Evolutionary conservation across 2,329 filamentous ascomycete species (phyloP).

Genomic region (Meredithiella fracta): DNA sequence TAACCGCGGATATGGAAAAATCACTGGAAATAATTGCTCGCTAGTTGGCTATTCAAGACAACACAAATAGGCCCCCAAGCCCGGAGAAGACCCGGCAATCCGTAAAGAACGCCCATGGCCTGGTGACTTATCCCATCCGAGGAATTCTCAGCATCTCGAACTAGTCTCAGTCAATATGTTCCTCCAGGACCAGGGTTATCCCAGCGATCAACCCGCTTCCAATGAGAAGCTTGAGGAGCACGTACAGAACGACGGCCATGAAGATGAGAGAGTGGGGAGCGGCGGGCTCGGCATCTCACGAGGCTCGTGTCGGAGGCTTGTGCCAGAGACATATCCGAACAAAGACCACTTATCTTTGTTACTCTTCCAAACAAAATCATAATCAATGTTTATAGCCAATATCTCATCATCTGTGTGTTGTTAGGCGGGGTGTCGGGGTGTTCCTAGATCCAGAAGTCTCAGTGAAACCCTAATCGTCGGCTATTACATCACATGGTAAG

Average conservation of each 20-base stretch:
- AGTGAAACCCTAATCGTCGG: neutral
- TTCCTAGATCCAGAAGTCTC: neutral
- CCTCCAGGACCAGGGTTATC: neutral
- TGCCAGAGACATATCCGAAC: no score
- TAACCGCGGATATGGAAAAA: neutral
- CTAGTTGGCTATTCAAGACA: neutral
- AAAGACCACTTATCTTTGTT: no score
- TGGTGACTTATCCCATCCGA: constrained; percentile 11
- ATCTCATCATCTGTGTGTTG: neutral
- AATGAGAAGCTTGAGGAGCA: no score
- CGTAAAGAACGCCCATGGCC: constrained; percentile 3
- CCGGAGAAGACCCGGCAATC: constrained; percentile 15
- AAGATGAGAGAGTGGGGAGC: no score
- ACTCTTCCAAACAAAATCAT: no score
- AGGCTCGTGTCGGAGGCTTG: no score
- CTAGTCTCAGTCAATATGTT: neutral
- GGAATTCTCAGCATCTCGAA: constrained; percentile 13
- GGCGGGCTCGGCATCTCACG: no score
- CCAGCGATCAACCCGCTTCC: neutral
- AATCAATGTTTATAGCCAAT: no score
- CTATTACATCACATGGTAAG: constrained; percentile 1
- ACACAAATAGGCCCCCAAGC: neutral
- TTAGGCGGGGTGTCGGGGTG: neutral
- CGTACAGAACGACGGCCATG: no score
- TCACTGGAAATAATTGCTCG: neutral